Evolutionary conservation across 2,329 filamentous ascomycete species (phyloP), one percentile per base, ranked within the genome.

Genomic region (Escovopsis sp.): DNA sequence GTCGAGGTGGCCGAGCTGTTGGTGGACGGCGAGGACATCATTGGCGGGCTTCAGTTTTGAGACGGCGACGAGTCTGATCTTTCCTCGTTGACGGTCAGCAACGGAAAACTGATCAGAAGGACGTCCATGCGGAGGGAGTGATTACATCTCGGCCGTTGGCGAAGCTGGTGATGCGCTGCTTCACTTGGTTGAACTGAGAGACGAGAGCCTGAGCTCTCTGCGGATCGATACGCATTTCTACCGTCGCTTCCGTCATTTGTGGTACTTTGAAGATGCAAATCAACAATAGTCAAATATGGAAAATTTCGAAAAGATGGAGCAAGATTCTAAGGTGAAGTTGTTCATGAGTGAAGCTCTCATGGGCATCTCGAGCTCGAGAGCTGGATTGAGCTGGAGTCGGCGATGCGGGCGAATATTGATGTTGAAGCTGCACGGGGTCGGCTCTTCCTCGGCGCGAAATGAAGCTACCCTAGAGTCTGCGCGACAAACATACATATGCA

Each of bases 21-120:
- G 69, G 64, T 93, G 81, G 1, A 98, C 74, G 27, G 87, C 81
- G 42, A 94, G 71, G 53, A 98, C 83, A 60, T 98, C 91, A 53
- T 84, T 84, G 45, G 80, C 85, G 12, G 91, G 89, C 65, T 98
- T 96, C 50, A 95, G 72, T 63, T 98, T 98, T 34, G 88, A 95
- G 39, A 98, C 91, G 25, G 91, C 89, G 35, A 98, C 87, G 33
- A 98, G 73, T 37, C 91, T 81, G 48, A 89, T 74, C 79, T 85
- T 27, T 5, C 5, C 9, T 27, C 25, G 9, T 5, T 27, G 25
- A 27, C 9, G 25, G 39, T 41, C 33, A 43, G 36, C 20, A 38
- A 43, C n/a, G 61, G 72, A 59, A n/a, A n/a, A n/a, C n/a, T n/a
- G n/a, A n/a, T n/a, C n/a, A n/a, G n/a, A n/a, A n/a, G n/a, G n/a